These are phyloP conservation scores for Picea glauca DNA, from an alignment of 75 land plant species.

Conservation along the genomic window DNA sequence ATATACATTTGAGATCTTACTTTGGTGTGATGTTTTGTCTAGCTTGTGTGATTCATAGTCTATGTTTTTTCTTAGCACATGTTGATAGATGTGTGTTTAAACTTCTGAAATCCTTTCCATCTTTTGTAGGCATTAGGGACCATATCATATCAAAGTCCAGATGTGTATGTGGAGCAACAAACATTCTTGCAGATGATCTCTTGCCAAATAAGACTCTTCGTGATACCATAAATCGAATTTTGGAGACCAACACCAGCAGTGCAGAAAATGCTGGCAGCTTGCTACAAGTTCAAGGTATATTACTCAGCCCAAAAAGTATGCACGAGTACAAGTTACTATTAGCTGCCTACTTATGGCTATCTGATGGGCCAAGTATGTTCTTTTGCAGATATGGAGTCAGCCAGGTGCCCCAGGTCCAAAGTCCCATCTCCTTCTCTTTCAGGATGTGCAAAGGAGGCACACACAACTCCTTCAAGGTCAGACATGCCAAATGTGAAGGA, in stretches of 20 bases:
- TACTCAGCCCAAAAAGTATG: background rate
- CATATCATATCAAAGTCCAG: slow-evolving; percentile 61
- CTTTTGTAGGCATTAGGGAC: slow-evolving; percentile 66
- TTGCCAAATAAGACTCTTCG: slow-evolving; percentile 80
- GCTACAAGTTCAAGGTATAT: slow-evolving; percentile 65
- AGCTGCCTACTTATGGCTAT: background rate
- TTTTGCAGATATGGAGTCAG: slow-evolving; percentile 76
- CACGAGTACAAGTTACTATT: background rate
- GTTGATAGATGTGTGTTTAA: background rate
- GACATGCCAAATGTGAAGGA: slow-evolving; percentile 22
- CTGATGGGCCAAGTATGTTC: background rate
- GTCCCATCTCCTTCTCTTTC: slow-evolving; percentile 50
- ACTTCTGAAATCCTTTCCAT: background rate
- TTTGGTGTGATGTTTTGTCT: background rate
- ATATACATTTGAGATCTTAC: background rate
- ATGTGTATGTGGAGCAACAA: slow-evolving; percentile 84
- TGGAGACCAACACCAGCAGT: slow-evolving; percentile 81
- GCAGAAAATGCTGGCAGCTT: slow-evolving; percentile 78
- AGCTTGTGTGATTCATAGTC: background rate
- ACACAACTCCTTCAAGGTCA: slow-evolving; percentile 9
- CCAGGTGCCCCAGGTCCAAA: slow-evolving; percentile 45
- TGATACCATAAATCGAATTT: slow-evolving; percentile 61
- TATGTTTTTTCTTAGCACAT: background rate
- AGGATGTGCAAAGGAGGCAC: slow-evolving; percentile 35
- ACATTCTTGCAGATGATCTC: slow-evolving; percentile 83